A percentile compares a stretch with the other conserved stretches of the same genome.
Evolutionary conservation across 129 eudicot genomes (phyloP).

Genomic region (Flaveria robusta): DNA sequence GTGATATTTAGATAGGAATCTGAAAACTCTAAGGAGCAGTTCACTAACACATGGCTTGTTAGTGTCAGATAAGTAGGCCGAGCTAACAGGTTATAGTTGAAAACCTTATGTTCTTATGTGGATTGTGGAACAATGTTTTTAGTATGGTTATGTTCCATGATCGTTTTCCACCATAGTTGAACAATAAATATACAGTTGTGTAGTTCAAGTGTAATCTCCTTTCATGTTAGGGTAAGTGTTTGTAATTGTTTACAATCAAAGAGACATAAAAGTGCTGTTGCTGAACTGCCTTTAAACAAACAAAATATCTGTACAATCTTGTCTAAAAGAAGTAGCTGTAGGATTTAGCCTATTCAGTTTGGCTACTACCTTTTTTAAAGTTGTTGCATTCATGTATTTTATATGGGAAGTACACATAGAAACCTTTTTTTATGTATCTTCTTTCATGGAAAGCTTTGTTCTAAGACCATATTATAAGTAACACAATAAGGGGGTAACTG

Average conservation of each 20-base stretch:
- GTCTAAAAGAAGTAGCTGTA: neutral
- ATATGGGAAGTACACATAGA: neutral
- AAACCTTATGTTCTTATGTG: neutral
- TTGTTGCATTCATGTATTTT: neutral
- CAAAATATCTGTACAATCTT: slow-evolving; percentile 4
- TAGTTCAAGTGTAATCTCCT: neutral
- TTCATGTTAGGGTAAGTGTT: slow-evolving; percentile 19
- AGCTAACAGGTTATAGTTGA: slow-evolving; percentile 1
- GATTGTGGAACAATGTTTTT: neutral
- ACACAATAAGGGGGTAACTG: neutral
- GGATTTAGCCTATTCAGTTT: slow-evolving; percentile 9
- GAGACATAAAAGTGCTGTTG: neutral
- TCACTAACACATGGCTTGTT: neutral
- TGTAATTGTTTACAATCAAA: slow-evolving; percentile 1
- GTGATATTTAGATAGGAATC: neutral
- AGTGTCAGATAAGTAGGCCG: slow-evolving; percentile 15
- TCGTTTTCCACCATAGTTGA: neutral
- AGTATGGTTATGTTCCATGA: slow-evolving; percentile 9
- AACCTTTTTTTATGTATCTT: slow-evolving; percentile 12
- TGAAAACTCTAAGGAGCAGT: neutral
- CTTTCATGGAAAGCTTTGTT: neutral
- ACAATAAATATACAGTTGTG: neutral
- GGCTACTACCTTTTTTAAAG: neutral
- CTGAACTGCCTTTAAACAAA: neutral
- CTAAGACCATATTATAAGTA: neutral